Evolutionary conservation across 1,284 basidiomycete species (phyloP).

Genomic region (Pseudozyma sp.): DNA sequence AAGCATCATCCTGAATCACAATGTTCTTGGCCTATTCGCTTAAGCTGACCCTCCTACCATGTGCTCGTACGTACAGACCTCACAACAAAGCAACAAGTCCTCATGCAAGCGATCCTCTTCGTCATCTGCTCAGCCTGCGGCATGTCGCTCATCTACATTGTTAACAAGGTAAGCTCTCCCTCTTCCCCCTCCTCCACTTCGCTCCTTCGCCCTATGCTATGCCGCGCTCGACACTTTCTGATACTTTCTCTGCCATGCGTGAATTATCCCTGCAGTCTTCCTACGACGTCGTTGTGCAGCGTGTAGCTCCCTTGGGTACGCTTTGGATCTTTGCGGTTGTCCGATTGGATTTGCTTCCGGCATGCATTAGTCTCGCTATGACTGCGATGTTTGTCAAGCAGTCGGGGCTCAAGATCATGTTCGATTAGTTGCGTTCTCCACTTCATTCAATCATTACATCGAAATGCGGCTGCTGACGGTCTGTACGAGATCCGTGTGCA

Average conservation of each 20-base stretch:
- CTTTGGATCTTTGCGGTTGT: slow-evolving; percentile 69
- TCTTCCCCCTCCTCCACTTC: background rate
- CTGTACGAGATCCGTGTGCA: too few species aligned
- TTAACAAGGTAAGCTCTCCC: slow-evolving; percentile 54
- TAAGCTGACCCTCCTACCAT: slow-evolving; percentile 1
- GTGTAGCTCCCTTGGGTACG: slow-evolving; percentile 67
- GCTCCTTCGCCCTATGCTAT: too few species aligned
- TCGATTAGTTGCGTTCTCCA: too few species aligned
- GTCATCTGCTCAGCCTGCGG: slow-evolving; percentile 47
- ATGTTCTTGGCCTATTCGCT: background rate
- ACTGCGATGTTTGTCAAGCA: slow-evolving; percentile 51
- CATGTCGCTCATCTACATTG: slow-evolving; percentile 57
- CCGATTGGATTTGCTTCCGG: slow-evolving; percentile 63
- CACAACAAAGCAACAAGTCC: slow-evolving; percentile 33
- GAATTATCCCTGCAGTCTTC: slow-evolving; percentile 42
- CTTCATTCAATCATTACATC: too few species aligned
- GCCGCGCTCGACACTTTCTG: background rate
- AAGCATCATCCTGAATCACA: slow-evolving; percentile 6
- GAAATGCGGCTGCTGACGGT: too few species aligned
- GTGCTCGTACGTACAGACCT: slow-evolving; percentile 32
- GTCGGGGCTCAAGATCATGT: slow-evolving; percentile 28
- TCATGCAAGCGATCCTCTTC: slow-evolving; percentile 47
- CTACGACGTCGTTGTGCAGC: slow-evolving; percentile 64
- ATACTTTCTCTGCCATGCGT: background rate
- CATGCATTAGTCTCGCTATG: slow-evolving; percentile 59